phyloP scores from a whole-genome alignment of 371 early-diverging fungal species.

The Dinochytrium kinnereticum region DNA sequence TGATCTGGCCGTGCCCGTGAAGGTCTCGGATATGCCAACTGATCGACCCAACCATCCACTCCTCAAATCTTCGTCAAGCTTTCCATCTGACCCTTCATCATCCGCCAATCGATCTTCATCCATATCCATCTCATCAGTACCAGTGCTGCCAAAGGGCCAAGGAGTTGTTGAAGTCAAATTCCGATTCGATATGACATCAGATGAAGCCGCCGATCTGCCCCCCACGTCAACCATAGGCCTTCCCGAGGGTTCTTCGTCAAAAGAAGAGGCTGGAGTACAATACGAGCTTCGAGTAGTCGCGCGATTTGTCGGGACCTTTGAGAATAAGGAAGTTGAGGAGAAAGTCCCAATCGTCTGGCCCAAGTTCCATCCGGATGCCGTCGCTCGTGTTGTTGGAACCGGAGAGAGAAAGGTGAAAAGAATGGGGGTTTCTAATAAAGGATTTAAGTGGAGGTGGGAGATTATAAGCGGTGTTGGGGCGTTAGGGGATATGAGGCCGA shows the following conservation, averaged over 20 bases:
- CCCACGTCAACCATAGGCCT: not conserved
- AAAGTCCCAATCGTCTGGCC: not conserved
- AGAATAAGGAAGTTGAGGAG: slow-evolving; percentile 1
- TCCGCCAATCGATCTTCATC: not conserved
- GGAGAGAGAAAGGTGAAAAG: slow-evolving; percentile 6
- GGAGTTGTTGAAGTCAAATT: not conserved
- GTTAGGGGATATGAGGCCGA: slow-evolving; percentile 11
- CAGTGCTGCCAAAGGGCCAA: not conserved
- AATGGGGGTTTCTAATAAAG: not conserved
- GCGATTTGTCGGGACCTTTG: slow-evolving; percentile 10
- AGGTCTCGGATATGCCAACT: slow-evolving; percentile 6
- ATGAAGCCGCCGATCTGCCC: slow-evolving; percentile 14
- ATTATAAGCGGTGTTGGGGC: slow-evolving; percentile 7
- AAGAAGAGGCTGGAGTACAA: not conserved
- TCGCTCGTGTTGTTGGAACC: not conserved
- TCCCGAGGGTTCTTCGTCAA: not conserved
- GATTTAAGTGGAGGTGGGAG: slow-evolving; percentile 9
- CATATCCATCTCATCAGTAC: not conserved
- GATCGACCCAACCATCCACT: not conserved
- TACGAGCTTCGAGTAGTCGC: slow-evolving; percentile 5
- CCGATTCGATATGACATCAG: not conserved
- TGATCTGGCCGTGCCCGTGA: slow-evolving; percentile 2
- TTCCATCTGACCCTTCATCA: not conserved
- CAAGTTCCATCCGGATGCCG: slow-evolving; percentile 15
- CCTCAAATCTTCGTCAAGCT: not conserved